Percentiles rank a stretch among this genome's conserved stretches.
These are phyloP conservation scores for Phytophthora rubi DNA, from an alignment of 352 stramenopile species.

Conservation along the genomic window DNA sequence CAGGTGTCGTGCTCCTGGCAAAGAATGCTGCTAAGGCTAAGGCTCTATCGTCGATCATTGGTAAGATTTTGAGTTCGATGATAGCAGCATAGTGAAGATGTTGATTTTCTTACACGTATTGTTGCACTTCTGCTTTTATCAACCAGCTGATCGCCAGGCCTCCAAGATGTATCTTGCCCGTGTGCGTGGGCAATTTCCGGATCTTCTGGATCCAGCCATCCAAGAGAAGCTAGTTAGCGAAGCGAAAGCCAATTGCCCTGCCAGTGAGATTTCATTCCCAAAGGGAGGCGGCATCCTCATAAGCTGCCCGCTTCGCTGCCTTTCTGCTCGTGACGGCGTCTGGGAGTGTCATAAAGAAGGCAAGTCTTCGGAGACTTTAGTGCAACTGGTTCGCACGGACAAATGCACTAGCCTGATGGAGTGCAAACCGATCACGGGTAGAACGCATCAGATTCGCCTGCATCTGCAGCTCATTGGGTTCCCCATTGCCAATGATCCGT, in stretches of 20 bases:
- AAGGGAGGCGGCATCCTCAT: slow-evolving; percentile 64
- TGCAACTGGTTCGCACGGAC: slow-evolving; percentile 65
- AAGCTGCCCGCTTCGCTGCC: slow-evolving; percentile 82
- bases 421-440: slow-evolving; percentile 94
- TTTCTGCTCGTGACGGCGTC: slow-evolving; percentile 82
- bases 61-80: slow-evolving; percentile 33
- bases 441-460: slow-evolving; percentile 98
- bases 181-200: slow-evolving; percentile 90
- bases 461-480: slow-evolving; percentile 94
- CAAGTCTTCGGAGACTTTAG: slow-evolving; percentile 80
- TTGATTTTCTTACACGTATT: background rate
- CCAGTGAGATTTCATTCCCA: slow-evolving; percentile 62
- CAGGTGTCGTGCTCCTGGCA: slow-evolving; percentile 84
- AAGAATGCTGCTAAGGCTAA: slow-evolving; percentile 81
- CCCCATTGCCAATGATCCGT: slow-evolving; percentile 97
- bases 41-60: slow-evolving; percentile 70
- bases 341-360: slow-evolving; percentile 86
- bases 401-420: slow-evolving; percentile 89
- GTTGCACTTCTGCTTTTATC: background rate
- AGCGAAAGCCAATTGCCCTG: slow-evolving; percentile 52
- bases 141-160: slow-evolving; percentile 73
- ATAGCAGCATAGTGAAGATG: background rate
- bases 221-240: slow-evolving; percentile 49
- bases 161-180: slow-evolving; percentile 96
- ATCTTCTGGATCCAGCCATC: slow-evolving; percentile 36